A percentile compares a stretch with the other conserved stretches of the same genome.
These are phyloP conservation scores for Grigorovia humatica DNA, from an alignment of 805 yeast species.

Conservation along the genomic window DNA sequence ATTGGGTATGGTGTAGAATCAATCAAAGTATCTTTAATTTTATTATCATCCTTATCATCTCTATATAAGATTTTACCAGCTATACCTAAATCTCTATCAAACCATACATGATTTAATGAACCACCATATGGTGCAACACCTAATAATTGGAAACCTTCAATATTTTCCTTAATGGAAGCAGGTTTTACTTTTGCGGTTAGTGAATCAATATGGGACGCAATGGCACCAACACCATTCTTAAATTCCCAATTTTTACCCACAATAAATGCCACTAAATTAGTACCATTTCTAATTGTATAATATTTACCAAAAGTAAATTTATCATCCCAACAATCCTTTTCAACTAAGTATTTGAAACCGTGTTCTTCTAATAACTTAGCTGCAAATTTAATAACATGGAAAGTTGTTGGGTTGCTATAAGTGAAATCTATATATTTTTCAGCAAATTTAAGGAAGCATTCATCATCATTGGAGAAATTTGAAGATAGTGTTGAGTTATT, in stretches of 20 bases:
- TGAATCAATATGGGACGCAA: constrained; percentile 72
- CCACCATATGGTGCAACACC: constrained; percentile 86
- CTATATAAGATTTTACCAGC: constrained; percentile 66
- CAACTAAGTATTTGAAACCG: constrained; percentile 59
- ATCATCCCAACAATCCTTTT: constrained; percentile 37
- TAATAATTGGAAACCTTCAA: constrained; percentile 66
- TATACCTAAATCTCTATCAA: constrained; percentile 78
- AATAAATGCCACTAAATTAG: constrained; percentile 57
- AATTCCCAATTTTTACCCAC: constrained; percentile 60
- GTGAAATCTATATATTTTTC: constrained; percentile 62
- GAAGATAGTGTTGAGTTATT: background rate
- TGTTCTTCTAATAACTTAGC: constrained; percentile 37
- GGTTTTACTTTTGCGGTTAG: constrained; percentile 66
- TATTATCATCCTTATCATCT: constrained; percentile 26
- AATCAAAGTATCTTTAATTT: constrained; percentile 34
- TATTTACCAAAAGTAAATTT: constrained; percentile 40
- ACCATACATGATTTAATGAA: constrained; percentile 53
- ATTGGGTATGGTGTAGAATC: constrained; percentile 58
- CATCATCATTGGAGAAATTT: background rate
- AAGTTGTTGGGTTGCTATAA: constrained; percentile 61
- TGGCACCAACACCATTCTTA: constrained; percentile 53
- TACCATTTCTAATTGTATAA: constrained; percentile 59
- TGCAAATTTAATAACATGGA: constrained; percentile 54
- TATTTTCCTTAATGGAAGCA: constrained; percentile 43
- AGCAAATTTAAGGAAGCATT: constrained; percentile 19